A percentile compares a stretch with the other conserved stretches of the same genome.
Evolutionary conservation across 768 basidiomycete species (phyloP).

Genomic region (Antrodiella citrinella): DNA sequence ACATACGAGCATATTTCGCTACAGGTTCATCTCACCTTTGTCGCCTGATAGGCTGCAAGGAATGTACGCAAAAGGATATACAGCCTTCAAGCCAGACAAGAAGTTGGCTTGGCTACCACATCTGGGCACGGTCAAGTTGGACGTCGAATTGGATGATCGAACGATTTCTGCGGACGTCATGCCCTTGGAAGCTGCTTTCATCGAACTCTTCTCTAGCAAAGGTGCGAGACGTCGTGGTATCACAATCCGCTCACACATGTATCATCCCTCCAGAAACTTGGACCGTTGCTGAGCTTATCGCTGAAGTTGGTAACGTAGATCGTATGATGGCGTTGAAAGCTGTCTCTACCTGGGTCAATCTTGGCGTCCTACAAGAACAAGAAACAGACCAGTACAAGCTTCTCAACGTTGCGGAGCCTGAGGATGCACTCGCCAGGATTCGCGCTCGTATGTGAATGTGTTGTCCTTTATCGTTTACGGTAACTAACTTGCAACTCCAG

Average conservation of each 20-base stretch:
- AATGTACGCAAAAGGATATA: conserved; percentile 68
- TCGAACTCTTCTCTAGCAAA: conserved; percentile 76
- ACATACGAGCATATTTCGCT: conserved; percentile 18
- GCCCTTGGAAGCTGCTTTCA: conserved; percentile 85
- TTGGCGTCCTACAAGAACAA: conserved; percentile 72
- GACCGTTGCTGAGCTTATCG: conserved; percentile 62
- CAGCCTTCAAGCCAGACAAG: conserved; percentile 89
- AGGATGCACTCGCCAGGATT: conserved; percentile 27
- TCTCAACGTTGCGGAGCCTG: conserved; percentile 56
- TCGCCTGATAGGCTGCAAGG: conserved; percentile 50
- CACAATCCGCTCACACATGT: no score
- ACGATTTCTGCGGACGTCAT: conserved; percentile 67
- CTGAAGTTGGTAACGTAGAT: conserved; percentile 57
- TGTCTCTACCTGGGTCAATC: conserved; percentile 75
- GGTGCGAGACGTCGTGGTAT: no score
- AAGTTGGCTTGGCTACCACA: conserved; percentile 83
- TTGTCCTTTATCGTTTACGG: not conserved
- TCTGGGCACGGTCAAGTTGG: conserved; percentile 75
- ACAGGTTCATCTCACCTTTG: not conserved
- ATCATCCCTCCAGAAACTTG: conserved; percentile 64
- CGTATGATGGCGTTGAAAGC: conserved; percentile 61
- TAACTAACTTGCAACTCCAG: not conserved
- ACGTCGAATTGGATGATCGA: conserved; percentile 79
- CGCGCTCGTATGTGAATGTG: not conserved
- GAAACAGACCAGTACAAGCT: conserved; percentile 51